phyloP scores from a whole-genome alignment of 1,284 basidiomycete species.

The Pisolithus thermaeus region DNA sequence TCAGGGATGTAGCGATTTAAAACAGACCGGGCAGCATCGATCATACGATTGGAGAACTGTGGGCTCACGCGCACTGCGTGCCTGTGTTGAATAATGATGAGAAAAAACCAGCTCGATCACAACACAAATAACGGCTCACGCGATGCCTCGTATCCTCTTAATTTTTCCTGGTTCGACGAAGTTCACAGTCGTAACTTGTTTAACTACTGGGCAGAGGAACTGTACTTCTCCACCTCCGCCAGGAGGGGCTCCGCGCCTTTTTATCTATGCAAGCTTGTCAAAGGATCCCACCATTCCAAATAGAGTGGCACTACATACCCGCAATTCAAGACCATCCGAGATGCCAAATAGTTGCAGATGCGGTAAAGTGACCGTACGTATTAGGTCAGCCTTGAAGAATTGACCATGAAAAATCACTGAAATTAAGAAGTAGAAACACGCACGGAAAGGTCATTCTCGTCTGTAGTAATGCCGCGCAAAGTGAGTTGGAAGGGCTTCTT shows the following conservation, averaged over 20 bases:
- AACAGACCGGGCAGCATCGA: constrained; percentile 86
- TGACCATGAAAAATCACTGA: constrained; percentile 3
- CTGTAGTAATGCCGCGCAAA: constrained; percentile 86
- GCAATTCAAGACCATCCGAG: constrained; percentile 80
- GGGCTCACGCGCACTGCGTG: constrained; percentile 94
- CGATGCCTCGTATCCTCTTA: constrained; percentile 91
- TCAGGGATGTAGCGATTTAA: constrained; percentile 97
- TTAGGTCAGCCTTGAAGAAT: constrained; percentile 63
- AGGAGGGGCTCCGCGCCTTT: constrained; percentile 88
- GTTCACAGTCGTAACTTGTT: constrained; percentile 86
- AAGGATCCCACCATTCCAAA: neutral
- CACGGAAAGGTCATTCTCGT: constrained; percentile 84
- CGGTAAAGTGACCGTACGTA: constrained; percentile 90
- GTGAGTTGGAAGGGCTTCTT: constrained; percentile 85
- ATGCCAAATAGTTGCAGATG: constrained; percentile 89
- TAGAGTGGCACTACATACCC: constrained; percentile 41
- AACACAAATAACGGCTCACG: constrained; percentile 48
- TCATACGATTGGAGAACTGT: constrained; percentile 97
- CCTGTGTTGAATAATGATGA: constrained; percentile 33
- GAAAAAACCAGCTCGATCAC: constrained; percentile 4
- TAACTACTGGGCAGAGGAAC: constrained; percentile 89
- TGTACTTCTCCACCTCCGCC: constrained; percentile 90
- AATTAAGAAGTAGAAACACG: constrained; percentile 20
- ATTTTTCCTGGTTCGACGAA: constrained; percentile 90
- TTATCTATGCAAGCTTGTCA: constrained; percentile 54